Evolutionary conservation across 208 protist species (phyloP), one percentile per base, ranked within the genome.

Genomic region (Strigomonas galati): DNA sequence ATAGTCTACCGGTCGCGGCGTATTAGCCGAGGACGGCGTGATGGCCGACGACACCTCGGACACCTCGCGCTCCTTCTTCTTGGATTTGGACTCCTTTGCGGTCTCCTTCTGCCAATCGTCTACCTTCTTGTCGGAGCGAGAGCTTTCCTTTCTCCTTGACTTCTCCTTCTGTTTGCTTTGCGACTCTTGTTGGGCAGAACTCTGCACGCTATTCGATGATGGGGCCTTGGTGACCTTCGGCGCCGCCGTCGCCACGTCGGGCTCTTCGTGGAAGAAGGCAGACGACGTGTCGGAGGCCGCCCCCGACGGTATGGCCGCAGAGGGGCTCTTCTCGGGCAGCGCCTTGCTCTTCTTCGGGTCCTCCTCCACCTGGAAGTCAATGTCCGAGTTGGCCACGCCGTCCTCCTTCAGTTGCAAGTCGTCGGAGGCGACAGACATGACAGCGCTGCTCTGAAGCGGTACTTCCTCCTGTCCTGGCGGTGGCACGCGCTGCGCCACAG

Each of bases 231-330:
- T 53, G 1, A 31, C 57, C 43, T 27, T 63, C 4, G 73, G 69
- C 1, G 65, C 62, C 10, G 58, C 67, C 1, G 78, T 83, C 0
- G 53, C 65, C 19, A 67, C 55, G 49, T 83, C 78, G 0, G 72
- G n/a, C 15, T 83, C 78, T 28, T 67, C 66, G 17, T 65, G 64
- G 43, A 79, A 66, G 14, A 72, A 69, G 31, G 69, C 54, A 19
- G 66, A 75, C 3, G 56, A 62, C 28, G 61, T 43, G 26, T 21
- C 21, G 0, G 65, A 69, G 6, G 68, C 61, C 15, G 67, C 55
- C 0, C 67, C 60, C 44, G 62, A 0, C 31, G 35, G 27, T 56
- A 70, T 19, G 1, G 24, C 14, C 14, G 30, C 17, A 55, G 48
- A 9, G 2, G 35, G 10, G 21, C 43, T 59, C 17, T 21, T n/a